Evolutionary conservation across 2,329 filamentous ascomycete genomes (phyloP).

Genomic region (Albophoma yamanashiensis): DNA sequence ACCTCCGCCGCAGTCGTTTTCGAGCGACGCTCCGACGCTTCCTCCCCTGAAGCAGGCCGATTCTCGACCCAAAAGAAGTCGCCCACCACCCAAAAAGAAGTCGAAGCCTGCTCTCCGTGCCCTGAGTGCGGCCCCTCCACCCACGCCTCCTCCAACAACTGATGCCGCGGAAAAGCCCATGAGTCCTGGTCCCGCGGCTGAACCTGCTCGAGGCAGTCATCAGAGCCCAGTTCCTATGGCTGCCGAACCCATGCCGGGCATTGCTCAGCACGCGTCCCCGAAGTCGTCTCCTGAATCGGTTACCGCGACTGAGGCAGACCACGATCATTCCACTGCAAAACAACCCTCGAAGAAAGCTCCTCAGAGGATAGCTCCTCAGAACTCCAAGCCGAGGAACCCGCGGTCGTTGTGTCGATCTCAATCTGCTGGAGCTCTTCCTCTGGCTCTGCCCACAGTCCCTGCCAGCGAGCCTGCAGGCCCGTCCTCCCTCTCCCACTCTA

Average conservation of each 20-base stretch:
- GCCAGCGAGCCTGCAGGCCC: slow-evolving; percentile 41
- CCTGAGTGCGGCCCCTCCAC: slow-evolving; percentile 8
- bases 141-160: slow-evolving; percentile 28
- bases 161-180: slow-evolving; percentile 21
- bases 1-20: slow-evolving; percentile 4
- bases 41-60: slow-evolving; percentile 13
- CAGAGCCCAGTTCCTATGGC: not conserved
- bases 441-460: slow-evolving; percentile 23
- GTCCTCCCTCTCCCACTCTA: slow-evolving; percentile 24
- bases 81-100: slow-evolving; percentile 10
- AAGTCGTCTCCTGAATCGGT: not conserved
- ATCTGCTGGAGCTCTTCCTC: slow-evolving; percentile 19
- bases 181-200: slow-evolving; percentile 12
- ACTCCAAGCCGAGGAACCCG: slow-evolving; percentile 8
- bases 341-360: not conserved
- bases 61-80: slow-evolving; percentile 4
- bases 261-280: not conserved
- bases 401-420: slow-evolving; percentile 23
- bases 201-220: not conserved
- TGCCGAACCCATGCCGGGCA: not conserved
- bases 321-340: not conserved
- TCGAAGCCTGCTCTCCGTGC: slow-evolving; percentile 2
- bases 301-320: not conserved
- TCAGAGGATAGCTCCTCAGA: slow-evolving; percentile 1
- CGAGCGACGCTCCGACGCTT: slow-evolving; percentile 6